Evolutionary conservation across 148 eudicot species (phyloP).

Genomic region (Arctostaphylos glauca): DNA sequence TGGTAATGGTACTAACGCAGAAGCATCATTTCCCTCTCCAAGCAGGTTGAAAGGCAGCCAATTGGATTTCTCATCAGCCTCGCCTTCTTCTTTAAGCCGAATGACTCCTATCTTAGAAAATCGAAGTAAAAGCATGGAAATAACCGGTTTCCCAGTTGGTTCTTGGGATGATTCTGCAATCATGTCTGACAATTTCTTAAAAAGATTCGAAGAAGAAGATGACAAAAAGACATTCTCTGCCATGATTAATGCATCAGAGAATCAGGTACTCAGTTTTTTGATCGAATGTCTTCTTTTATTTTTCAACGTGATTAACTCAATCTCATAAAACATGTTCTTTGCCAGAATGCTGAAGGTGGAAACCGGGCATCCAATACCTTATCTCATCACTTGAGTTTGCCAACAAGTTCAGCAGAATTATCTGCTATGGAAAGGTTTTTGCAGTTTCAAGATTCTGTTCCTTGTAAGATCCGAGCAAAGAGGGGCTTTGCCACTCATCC

Average conservation of each 20-base stretch:
- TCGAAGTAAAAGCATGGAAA: slow-evolving; percentile 37
- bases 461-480: slow-evolving; percentile 71
- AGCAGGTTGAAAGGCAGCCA: slow-evolving; percentile 36
- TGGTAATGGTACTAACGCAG: slow-evolving; percentile 30
- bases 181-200: slow-evolving; percentile 52
- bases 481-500: slow-evolving; percentile 97
- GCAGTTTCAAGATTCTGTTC: slow-evolving; percentile 62
- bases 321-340: slow-evolving; percentile 16
- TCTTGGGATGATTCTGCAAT: slow-evolving; percentile 77
- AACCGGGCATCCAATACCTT: slow-evolving; percentile 37
- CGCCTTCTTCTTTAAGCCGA: slow-evolving; percentile 37
- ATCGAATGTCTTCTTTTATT: slow-evolving; percentile 3
- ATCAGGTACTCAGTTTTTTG: slow-evolving; percentile 47
- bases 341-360: slow-evolving; percentile 41
- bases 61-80: slow-evolving; percentile 44
- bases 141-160: slow-evolving; percentile 34
- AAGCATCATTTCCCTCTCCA: slow-evolving; percentile 29
- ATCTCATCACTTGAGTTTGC: slow-evolving; percentile 76
- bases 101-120: slow-evolving; percentile 38
- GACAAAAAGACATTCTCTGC: slow-evolving; percentile 37
- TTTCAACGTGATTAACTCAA: slow-evolving; percentile 13
- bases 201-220: slow-evolving; percentile 40
- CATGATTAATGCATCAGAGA: slow-evolving; percentile 35
- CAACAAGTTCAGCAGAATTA: slow-evolving; percentile 46
- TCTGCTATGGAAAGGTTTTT: slow-evolving; percentile 60